Conservation (phyloP, 2,329 filamentous ascomycete species). For the Ascosphaera pollenicola region DNA sequence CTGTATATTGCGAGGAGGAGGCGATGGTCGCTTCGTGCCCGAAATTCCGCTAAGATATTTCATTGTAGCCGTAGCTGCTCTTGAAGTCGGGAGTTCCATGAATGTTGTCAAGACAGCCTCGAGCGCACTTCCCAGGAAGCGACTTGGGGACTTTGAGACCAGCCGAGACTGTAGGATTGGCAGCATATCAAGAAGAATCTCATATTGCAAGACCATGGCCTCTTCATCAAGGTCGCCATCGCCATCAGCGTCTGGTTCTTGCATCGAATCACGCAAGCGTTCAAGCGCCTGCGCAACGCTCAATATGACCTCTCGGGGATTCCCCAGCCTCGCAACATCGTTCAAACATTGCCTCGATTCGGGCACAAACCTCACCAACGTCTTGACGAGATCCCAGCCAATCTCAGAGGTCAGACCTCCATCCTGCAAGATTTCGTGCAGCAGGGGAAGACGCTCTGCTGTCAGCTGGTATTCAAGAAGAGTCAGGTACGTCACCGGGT, state of each 20-base stretch:
- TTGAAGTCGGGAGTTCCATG: conserved; percentile 32
- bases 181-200: conserved; percentile 25
- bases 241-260: conserved; percentile 13
- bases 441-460: conserved; percentile 31
- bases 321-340: conserved; percentile 38
- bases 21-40: conserved; percentile 33
- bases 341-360: conserved; percentile 35
- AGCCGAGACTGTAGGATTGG: conserved; percentile 36
- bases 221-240: conserved; percentile 8
- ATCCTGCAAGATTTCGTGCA: conserved; percentile 39
- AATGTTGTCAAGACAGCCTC: conserved; percentile 39
- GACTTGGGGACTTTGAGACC: conserved; percentile 40
- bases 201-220: background rate
- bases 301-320: conserved; percentile 41
- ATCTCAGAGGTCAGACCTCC: conserved; percentile 38
- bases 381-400: conserved; percentile 42
- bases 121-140: conserved; percentile 40
- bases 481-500: conserved; percentile 44
- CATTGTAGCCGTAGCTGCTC: conserved; percentile 31
- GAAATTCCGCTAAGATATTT: conserved; percentile 35
- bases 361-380: conserved; percentile 37
- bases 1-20: conserved; percentile 33
- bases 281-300: conserved; percentile 39
- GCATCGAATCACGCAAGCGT: conserved; percentile 26
- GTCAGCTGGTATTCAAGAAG: conserved; percentile 42